Conservation (phyloP, 2,329 filamentous ascomycete species). For the Trichoderma sp. region DNA sequence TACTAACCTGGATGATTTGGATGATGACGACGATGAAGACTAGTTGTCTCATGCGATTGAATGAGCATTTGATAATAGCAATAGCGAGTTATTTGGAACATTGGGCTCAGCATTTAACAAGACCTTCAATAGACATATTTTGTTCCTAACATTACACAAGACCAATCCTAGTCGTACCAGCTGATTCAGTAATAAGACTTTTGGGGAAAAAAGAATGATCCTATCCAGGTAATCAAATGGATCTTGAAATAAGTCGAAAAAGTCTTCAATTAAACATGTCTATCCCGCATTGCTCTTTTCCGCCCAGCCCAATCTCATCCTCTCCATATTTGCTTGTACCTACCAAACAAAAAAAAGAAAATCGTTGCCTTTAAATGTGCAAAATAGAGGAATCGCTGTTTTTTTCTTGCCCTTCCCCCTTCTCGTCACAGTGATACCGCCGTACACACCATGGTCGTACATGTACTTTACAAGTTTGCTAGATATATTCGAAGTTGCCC, state of each 20-base stretch:
- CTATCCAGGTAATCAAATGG: background rate
- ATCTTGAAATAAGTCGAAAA: background rate
- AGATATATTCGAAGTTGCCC: background rate
- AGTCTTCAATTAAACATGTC: conserved; percentile 12
- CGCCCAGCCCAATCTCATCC: background rate
- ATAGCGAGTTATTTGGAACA: background rate
- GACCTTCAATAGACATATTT: background rate
- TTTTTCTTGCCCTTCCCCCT: background rate
- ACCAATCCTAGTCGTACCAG: background rate
- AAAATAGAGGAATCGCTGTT: background rate
- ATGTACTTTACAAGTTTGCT: conserved; percentile 34
- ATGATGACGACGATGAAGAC: conserved; percentile 50
- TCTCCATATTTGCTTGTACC: background rate
- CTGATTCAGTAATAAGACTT: background rate
- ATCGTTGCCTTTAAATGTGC: conserved; percentile 3
- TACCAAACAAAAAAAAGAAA: background rate
- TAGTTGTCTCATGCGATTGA: conserved; percentile 5
- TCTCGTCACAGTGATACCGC: conserved; percentile 17
- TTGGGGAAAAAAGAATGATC: fast-evolving
- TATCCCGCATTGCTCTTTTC: conserved; percentile 18
- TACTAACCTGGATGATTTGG: conserved; percentile 54
- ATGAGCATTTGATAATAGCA: background rate
- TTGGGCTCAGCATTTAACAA: background rate
- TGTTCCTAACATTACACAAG: too few species aligned
- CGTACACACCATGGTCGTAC: conserved; percentile 33